phyloP scores from a whole-genome alignment of 192 early-diverging fungal species.

The Rhizophagus clarus region DNA sequence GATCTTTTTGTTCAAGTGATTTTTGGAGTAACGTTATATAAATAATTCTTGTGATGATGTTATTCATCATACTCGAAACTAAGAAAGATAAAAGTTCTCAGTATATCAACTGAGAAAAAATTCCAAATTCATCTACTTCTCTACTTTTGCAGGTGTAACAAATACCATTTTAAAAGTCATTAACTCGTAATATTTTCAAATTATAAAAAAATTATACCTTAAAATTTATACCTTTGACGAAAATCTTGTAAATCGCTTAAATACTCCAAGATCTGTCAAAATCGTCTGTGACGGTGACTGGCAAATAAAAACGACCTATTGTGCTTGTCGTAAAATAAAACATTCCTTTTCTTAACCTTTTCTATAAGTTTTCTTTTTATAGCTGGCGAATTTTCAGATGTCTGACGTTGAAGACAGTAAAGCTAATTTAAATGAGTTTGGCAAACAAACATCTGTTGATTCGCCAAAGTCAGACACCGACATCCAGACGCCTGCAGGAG shows the following conservation, averaged over 20 bases:
- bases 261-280: not conserved
- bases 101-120: not conserved
- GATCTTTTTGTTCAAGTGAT: no score
- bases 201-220: not conserved
- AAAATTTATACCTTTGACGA: not conserved
- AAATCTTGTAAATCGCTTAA: not conserved
- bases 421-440: not conserved
- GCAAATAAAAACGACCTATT: not conserved
- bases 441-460: slow-evolving; percentile 6
- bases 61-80: no score
- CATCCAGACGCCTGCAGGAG: not conserved
- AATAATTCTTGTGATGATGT: no score
- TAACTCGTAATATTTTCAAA: not conserved
- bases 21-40: no score
- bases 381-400: slow-evolving; percentile 15
- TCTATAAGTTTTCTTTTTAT: not conserved
- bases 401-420: slow-evolving; percentile 14
- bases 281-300: slow-evolving; percentile 26
- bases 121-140: not conserved
- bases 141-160: not conserved
- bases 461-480: not conserved
- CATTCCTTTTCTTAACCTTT: not conserved
- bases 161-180: not conserved
- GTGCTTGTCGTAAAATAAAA: not conserved
- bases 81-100: not conserved